Conservation (phyloP, 495 filamentous ascomycete genomes). For the Thozetella sp. region DNA sequence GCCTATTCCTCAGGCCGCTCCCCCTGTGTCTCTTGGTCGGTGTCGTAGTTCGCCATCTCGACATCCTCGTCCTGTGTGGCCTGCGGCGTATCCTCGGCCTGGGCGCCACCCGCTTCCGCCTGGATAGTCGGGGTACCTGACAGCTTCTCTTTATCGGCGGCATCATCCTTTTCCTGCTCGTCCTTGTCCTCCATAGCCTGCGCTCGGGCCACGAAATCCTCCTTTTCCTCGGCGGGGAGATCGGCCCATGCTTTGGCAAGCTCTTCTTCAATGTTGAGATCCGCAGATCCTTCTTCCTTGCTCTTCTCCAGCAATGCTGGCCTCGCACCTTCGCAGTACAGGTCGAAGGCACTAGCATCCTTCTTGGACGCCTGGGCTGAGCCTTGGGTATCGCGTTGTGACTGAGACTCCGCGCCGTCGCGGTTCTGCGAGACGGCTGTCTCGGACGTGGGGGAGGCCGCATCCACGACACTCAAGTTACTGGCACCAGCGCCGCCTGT, state of each 20-base stretch:
- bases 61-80: slow-evolving; percentile 35
- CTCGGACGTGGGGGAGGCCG: slow-evolving; percentile 48
- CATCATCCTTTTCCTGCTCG: slow-evolving; percentile 41
- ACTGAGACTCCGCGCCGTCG: slow-evolving; percentile 15
- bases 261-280: slow-evolving; percentile 36
- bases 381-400: slow-evolving; percentile 22
- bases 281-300: slow-evolving; percentile 28
- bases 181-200: slow-evolving; percentile 40
- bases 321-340: slow-evolving; percentile 50
- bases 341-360: slow-evolving; percentile 49
- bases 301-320: slow-evolving; percentile 32
- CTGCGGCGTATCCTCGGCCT: slow-evolving; percentile 10
- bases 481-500: slow-evolving; percentile 30
- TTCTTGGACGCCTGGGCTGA: slow-evolving; percentile 30
- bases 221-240: slow-evolving; percentile 40
- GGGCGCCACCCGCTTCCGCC: slow-evolving; percentile 4
- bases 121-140: slow-evolving; percentile 3
- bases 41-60: slow-evolving; percentile 42
- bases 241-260: slow-evolving; percentile 53
- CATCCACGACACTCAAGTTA: slow-evolving; percentile 37
- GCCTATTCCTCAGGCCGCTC: slow-evolving; percentile 16
- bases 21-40: slow-evolving; percentile 30
- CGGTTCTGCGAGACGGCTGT: slow-evolving; percentile 38
- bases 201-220: slow-evolving; percentile 41
- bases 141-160: slow-evolving; percentile 18